Evolutionary conservation across 331 rosid species (phyloP), one percentile per base, ranked within the genome.

Genomic region (Acacia pycnantha): DNA sequence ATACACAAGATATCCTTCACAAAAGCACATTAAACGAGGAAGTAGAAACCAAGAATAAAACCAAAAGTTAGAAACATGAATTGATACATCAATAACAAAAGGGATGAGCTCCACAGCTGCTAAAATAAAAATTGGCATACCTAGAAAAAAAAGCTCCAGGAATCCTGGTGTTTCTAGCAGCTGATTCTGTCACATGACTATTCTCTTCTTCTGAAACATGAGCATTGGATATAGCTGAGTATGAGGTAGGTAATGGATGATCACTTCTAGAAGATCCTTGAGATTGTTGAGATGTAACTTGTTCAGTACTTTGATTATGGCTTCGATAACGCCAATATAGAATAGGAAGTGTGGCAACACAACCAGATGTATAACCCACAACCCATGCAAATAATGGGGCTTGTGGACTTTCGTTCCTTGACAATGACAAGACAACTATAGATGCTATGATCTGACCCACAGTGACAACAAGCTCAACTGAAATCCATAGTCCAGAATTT

Each of bases 331-430:
- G 92, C 94, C 97, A 91, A 53, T 86, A 87, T 27, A 91, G 89
- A 81, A 89, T 70, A 56, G 98, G 98, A 79, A 93, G 91, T 13
- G 86, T 89, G 73, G 94, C 92, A 82, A 89, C 88, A 83, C 98
- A 93, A 22, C 95, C 95, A 58, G 92, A 82, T 78, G 93, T 93
- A 84, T 93, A 91, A 54, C 98, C 98, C 84, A 93, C 87, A 72
- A 93, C 37, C 98, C 98, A 93, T 24, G 86, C 89, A 73, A 93
- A 92, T 81, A 93, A 86, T 10, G 94, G 98, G 22, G 97, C 92
- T 68, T 80, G 89, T 1, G 93, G 94, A 70, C 82, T 78, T 77
- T 93, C 98, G 58, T 90, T 76, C 85, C 89, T 91, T 2, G 98
- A 90, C 70, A 88, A 69, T 16, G 88, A 78, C 88, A 93, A 79